Base-by-base conservation (phyloP, 2,329 filamentous ascomycete species). In the Macrophomina phaseolina region DNA sequence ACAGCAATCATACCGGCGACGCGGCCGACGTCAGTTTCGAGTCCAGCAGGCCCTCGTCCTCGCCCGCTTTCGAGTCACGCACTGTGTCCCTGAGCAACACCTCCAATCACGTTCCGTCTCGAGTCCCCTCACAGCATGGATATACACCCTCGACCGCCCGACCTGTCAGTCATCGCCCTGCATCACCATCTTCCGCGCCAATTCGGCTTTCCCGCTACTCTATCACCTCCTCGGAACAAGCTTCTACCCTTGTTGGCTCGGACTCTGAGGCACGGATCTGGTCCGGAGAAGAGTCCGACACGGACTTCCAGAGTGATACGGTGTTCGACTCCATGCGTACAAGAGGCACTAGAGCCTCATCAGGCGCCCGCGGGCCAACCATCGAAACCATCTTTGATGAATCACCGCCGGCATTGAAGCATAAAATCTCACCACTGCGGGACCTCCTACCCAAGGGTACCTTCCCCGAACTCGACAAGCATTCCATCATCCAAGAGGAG, bases 361-460 rank as follows among this genome's bases (percentile, higher is more conserved):
- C 89, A 68, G 86, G 87, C 40, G 85, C 88, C 55, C 88, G 92
- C 74, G 90, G 90, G 34, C 90, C 91, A 16, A 81, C 84, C 58
- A 88, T 93, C 60, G 91, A 93, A 73, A 91, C 88, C 30, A 91
- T 93, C 82, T 94, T 93, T 77, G 91, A 94, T 78, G 91, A 94
- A 72, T 92, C 90, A 14, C 90, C 89, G 42, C 86, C 87, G 7
- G 73, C 77, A 16, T 71, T 74, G 34, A 81, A 81, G 69, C 73
- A 78, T 68, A 82, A 79, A 71, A 71, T 82, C 62, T 75, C 80
- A 64, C 78, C 79, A 65, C 75, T 86, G 53, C 79, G 81, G 67
- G 82, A 85, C 70, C 76, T 85, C 18, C 76, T 85, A 8, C 81
- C 81, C 36, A 79, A 81, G 63, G 81, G 81, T 28, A 78, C 81